Evolutionary conservation across 345 rosid genomes (phyloP), one percentile per base, ranked within the genome.

Genomic region (Linum trigynum): DNA sequence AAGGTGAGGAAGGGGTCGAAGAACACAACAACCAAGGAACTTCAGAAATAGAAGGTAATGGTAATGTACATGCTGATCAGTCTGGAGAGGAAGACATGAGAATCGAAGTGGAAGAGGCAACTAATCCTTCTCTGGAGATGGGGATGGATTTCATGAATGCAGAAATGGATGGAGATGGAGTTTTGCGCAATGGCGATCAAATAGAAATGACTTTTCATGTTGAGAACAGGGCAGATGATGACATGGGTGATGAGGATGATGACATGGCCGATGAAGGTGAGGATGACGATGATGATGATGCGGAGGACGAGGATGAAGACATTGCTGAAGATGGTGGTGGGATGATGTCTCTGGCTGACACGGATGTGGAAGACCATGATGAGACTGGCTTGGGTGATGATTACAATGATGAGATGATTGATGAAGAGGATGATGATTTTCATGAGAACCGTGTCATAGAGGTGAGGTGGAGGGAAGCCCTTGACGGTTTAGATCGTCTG

Each of bases 211-310:
- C 88, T 69, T 89, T 89, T 59, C 83, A 62, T 56, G 87, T 85
- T 58, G 97, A 86, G 76, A 88, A 80, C 67, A 90, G 97, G 78
- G 86, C 80, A 39, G 95, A 85, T 58, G 88, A 86, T 84, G 94
- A 83, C 60, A 85, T 81, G 84, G 90, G 84, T 58, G 98, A 92
- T 81, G 97, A 80, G 62, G 98, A 92, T 64, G 90, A 86, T 80
- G 97, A 86, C 73, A 90, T 90, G 91, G 98, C 84, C 57, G 98
- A 92, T 71, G 98, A 92, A 59, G 98, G 83, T 72, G 98, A 92
- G 66, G 97, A 86, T 45, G 90, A 85, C 1, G 95, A 87, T 32
- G 95, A 89, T 53, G 97, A 85, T 37, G 98, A 89, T 32, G 96
- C 84, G 59, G 98, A 90, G 67, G 97, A 89, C 45, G 98, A 92